Percentiles rank a stretch among this genome's conserved stretches.
These are phyloP conservation scores for Geotrichum phurueaensis DNA, from an alignment of 1,139 yeast species.

Conservation along the genomic window DNA sequence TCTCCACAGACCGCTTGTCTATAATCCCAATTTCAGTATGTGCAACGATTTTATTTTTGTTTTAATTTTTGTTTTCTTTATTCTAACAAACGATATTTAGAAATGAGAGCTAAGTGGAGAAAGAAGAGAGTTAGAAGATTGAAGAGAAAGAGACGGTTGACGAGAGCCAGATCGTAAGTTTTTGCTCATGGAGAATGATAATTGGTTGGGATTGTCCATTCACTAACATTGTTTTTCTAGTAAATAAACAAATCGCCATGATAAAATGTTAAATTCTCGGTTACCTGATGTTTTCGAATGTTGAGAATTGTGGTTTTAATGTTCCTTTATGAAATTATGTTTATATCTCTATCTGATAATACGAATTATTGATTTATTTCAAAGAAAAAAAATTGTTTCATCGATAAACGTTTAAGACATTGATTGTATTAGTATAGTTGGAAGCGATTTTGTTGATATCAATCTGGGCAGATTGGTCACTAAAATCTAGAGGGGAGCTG, in stretches of 20 bases:
- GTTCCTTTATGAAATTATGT: not conserved
- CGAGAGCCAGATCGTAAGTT: conserved; percentile 75
- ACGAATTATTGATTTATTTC: not conserved
- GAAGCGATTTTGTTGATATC: too few species aligned
- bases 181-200: not conserved
- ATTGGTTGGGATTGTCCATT: not conserved
- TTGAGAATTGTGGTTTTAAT: not conserved
- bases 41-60: conserved; percentile 1
- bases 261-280: not conserved
- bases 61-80: not conserved
- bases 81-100: conserved; percentile 5
- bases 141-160: conserved; percentile 99
- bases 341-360: not conserved
- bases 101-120: conserved; percentile 60
- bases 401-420: too few species aligned
- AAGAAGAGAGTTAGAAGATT: conserved; percentile 99
- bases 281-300: not conserved
- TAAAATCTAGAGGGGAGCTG: too few species aligned
- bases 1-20: conserved; percentile 10
- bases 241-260: conserved; percentile 16
- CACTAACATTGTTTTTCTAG: not conserved
- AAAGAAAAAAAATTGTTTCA: too few species aligned
- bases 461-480: too few species aligned
- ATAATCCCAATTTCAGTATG: not conserved
- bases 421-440: too few species aligned